phyloP scores from a whole-genome alignment of 2,329 filamentous ascomycete species.

The Dactylellina parvicollis region DNA sequence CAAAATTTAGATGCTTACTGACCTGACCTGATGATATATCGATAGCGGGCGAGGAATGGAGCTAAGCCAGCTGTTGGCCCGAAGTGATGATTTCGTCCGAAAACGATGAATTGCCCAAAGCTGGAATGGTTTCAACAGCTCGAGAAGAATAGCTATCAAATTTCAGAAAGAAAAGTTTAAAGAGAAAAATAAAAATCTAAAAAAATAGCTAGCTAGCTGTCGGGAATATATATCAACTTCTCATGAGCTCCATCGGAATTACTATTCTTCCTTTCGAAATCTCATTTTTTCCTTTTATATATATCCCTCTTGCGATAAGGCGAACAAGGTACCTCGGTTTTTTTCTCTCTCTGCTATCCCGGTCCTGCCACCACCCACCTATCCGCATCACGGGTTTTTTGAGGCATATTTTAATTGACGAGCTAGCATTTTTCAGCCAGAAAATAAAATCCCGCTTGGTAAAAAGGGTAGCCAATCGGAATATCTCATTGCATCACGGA shows the following conservation, averaged over 20 bases:
- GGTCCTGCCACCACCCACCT: too few species aligned
- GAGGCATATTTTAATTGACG: slow-evolving; percentile 52
- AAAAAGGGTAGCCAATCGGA: slow-evolving; percentile 38
- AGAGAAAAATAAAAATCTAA: not conserved
- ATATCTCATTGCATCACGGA: slow-evolving; percentile 45
- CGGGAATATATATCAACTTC: slow-evolving; percentile 1
- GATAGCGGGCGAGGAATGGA: not conserved
- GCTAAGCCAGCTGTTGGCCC: not conserved
- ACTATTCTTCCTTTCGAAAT: slow-evolving; percentile 19
- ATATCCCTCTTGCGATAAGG: slow-evolving; percentile 48
- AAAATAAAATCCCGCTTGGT: slow-evolving; percentile 30
- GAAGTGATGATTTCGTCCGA: not conserved
- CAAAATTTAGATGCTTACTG: not conserved
- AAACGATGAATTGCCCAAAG: not conserved
- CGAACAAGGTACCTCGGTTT: slow-evolving; percentile 14
- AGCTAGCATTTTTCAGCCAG: slow-evolving; percentile 3
- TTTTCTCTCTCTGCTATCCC: not conserved
- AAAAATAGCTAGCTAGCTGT: not conserved
- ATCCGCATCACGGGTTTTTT: slow-evolving; percentile 6
- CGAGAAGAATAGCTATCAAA: not conserved
- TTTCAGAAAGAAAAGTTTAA: not conserved
- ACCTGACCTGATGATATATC: not conserved
- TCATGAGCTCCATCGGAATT: slow-evolving; percentile 27
- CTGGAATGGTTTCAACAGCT: slow-evolving; percentile 1
- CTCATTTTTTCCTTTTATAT: slow-evolving; percentile 10